A percentile compares a stretch with the other conserved stretches of the same genome.
phyloP scores from a whole-genome alignment of 1,139 yeast species.

The Geotrichum klebahnii region DNA sequence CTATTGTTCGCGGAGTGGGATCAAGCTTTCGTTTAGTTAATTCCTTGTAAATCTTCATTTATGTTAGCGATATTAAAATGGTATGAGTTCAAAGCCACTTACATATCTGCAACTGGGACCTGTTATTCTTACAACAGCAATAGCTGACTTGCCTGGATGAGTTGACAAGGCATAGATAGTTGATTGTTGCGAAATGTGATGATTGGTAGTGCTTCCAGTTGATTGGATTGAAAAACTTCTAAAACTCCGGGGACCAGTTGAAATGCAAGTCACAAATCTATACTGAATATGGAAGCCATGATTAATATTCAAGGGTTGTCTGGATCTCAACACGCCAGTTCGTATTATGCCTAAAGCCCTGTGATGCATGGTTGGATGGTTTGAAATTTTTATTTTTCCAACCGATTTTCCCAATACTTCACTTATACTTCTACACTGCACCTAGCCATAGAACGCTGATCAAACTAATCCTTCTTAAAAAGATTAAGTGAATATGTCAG shows the following conservation, averaged over 20 bases:
- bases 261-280: background rate
- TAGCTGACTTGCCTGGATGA: constrained; percentile 74
- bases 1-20: constrained; percentile 54
- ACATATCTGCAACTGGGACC: constrained; percentile 58
- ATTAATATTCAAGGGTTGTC: background rate
- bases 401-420: background rate
- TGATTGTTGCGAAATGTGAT: constrained; percentile 36
- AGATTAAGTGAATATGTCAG: background rate
- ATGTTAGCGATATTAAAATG: background rate
- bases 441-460: background rate
- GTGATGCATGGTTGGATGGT: constrained; percentile 6
- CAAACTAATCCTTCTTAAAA: background rate
- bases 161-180: constrained; percentile 92
- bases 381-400: background rate
- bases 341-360: background rate
- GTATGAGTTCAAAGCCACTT: constrained; percentile 18
- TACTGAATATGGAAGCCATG: background rate
- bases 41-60: constrained; percentile 38
- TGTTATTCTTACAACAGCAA: constrained; percentile 78
- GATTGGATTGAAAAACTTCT: background rate
- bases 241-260: background rate
- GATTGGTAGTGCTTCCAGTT: background rate
- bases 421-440: background rate
- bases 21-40: constrained; percentile 44
- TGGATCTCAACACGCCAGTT: background rate